A percentile compares a stretch with the other conserved stretches of the same genome.
Evolutionary conservation across 1,139 yeast species (phyloP).

Genomic region (Schwanniomyces etchellsii): DNA sequence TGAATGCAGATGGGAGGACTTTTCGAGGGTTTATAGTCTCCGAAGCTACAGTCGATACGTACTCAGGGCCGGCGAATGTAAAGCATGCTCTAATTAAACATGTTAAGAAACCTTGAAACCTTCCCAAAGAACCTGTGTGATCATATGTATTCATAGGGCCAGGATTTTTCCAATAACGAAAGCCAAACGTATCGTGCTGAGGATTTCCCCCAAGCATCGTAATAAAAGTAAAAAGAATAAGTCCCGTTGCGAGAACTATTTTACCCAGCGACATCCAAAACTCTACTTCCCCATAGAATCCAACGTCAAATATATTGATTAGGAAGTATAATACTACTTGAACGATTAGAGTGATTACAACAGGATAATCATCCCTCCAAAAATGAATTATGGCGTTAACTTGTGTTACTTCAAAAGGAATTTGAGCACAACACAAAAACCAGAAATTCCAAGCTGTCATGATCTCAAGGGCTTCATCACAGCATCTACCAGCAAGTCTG

Average conservation of each 20-base stretch:
- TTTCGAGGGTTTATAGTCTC: slow-evolving; percentile 28
- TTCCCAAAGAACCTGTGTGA: slow-evolving; percentile 13
- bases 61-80: slow-evolving; percentile 18
- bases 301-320: slow-evolving; percentile 59
- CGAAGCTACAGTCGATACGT: slow-evolving; percentile 11
- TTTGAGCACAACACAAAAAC: slow-evolving; percentile 64
- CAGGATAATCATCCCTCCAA: slow-evolving; percentile 69
- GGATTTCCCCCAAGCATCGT: slow-evolving; percentile 19
- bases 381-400: slow-evolving; percentile 70
- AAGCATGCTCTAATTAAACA: slow-evolving; percentile 16
- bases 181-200: slow-evolving; percentile 15
- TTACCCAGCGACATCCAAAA: slow-evolving; percentile 52
- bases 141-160: slow-evolving; percentile 11
- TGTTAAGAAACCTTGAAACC: slow-evolving; percentile 15
- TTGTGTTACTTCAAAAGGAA: slow-evolving; percentile 78
- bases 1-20: slow-evolving; percentile 28
- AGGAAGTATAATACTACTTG: slow-evolving; percentile 54
- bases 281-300: slow-evolving; percentile 66
- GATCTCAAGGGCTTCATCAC: slow-evolving; percentile 64
- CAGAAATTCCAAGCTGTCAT: slow-evolving; percentile 81
- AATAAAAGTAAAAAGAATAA: slow-evolving; percentile 14
- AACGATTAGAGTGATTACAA: slow-evolving; percentile 51
- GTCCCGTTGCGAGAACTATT: slow-evolving; percentile 21
- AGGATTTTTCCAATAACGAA: slow-evolving; percentile 18
- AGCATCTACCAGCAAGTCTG: slow-evolving; percentile 44